Conservation (phyloP, 2,329 filamentous ascomycete genomes). For the Xylaria sp. region DNA sequence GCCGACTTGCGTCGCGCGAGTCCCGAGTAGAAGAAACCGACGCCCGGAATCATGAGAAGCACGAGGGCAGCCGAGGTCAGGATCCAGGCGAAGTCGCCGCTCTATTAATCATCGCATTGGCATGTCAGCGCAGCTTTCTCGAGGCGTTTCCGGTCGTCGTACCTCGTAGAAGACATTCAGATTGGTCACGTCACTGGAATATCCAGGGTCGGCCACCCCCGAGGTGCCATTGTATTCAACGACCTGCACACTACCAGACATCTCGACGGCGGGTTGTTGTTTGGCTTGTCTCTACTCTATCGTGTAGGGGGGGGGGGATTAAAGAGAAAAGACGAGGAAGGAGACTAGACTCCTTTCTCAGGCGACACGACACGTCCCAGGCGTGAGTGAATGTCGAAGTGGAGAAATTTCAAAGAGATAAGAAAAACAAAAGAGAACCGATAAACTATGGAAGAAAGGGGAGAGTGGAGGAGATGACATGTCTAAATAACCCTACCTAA, state of each 20-base stretch:
- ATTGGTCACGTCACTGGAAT: slow-evolving; percentile 66
- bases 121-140: slow-evolving; percentile 21
- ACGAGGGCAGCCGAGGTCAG: slow-evolving; percentile 80
- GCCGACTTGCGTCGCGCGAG: slow-evolving; percentile 90
- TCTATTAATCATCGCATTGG: slow-evolving; percentile 55
- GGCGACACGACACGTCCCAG: slow-evolving; percentile 30
- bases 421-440: slow-evolving; percentile 12
- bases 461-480: slow-evolving; percentile 18
- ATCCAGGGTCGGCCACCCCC: slow-evolving; percentile 61
- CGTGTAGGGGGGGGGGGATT: background rate
- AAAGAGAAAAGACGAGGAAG: slow-evolving; percentile 8
- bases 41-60: slow-evolving; percentile 91
- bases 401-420: slow-evolving; percentile 11
- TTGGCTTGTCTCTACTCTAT: slow-evolving; percentile 22
- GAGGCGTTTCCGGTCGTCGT: slow-evolving; percentile 45
- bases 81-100: slow-evolving; percentile 86
- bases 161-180: slow-evolving; percentile 89
- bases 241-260: slow-evolving; percentile 46
- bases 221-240: slow-evolving; percentile 62
- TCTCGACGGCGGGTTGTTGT: slow-evolving; percentile 35
- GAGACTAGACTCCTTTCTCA: slow-evolving; percentile 1
- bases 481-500: slow-evolving; percentile 32
- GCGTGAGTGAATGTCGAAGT: slow-evolving; percentile 18
- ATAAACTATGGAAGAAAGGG: slow-evolving; percentile 14
- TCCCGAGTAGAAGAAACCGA: slow-evolving; percentile 94